Evolutionary conservation across 768 basidiomycete species (phyloP).

Genomic region (Inosperma sp.): DNA sequence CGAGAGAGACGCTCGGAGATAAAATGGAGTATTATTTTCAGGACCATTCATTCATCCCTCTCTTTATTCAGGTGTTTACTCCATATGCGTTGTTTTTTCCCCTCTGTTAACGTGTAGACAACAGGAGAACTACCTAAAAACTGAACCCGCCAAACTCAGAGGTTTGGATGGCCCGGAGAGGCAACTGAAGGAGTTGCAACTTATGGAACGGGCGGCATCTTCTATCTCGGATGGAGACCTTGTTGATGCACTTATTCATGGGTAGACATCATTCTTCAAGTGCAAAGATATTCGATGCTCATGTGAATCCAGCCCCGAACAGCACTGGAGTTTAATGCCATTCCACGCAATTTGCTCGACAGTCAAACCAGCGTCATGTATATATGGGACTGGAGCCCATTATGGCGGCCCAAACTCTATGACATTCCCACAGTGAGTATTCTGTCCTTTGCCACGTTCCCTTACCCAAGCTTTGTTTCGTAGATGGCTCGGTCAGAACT

Average conservation of each 20-base stretch:
- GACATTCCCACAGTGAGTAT: slow-evolving; percentile 77
- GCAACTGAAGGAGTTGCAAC: slow-evolving; percentile 63
- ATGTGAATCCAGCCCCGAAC: slow-evolving; percentile 60
- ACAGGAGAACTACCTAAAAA: slow-evolving; percentile 93
- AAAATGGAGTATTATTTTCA: slow-evolving; percentile 98
- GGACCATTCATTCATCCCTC: slow-evolving; percentile 88
- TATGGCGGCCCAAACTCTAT: slow-evolving; percentile 65
- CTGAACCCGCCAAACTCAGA: slow-evolving; percentile 59
- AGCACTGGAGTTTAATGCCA: slow-evolving; percentile 95
- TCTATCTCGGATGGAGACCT: slow-evolving; percentile 94
- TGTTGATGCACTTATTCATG: slow-evolving; percentile 89
- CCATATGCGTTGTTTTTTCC: neutral
- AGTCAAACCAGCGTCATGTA: slow-evolving; percentile 77
- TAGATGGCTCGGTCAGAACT: slow-evolving; percentile 98
- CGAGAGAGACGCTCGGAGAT: slow-evolving; percentile 76
- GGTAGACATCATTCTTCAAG: slow-evolving; percentile 45
- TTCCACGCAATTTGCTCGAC: slow-evolving; percentile 89
- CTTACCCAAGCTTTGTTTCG: neutral
- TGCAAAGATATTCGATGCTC: neutral
- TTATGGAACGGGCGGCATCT: slow-evolving; percentile 86
- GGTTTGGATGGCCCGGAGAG: slow-evolving; percentile 60
- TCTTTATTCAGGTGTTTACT: slow-evolving; percentile 80
- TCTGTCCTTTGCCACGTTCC: neutral
- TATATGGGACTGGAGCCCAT: slow-evolving; percentile 69
- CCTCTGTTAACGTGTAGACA: neutral